These are phyloP conservation scores for Aspergillus sparsus DNA, from an alignment of 495 filamentous ascomycete genomes.

Conservation along the genomic window DNA sequence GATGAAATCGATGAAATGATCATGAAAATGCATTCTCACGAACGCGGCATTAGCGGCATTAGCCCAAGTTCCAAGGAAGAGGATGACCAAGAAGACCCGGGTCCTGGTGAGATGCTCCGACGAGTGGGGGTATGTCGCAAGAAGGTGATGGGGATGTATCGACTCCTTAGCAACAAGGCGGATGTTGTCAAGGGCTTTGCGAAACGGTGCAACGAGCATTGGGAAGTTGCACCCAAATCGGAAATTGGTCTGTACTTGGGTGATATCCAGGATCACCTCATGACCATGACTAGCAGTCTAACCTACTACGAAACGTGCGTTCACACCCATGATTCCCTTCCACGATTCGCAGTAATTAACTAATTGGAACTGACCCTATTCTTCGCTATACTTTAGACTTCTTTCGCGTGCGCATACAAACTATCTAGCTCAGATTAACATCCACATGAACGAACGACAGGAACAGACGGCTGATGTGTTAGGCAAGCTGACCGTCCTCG, in stretches of 20 bases:
- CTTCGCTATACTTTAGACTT: slow-evolving; percentile 55
- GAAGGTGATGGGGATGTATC: slow-evolving; percentile 93
- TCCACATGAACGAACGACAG: slow-evolving; percentile 95
- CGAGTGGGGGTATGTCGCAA: slow-evolving; percentile 92
- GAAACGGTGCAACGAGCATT: slow-evolving; percentile 98
- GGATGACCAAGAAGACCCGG: slow-evolving; percentile 31
- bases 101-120: slow-evolving; percentile 79
- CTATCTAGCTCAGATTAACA: slow-evolving; percentile 93
- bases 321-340: not conserved
- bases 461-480: slow-evolving; percentile 94
- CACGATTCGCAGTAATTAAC: not conserved
- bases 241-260: slow-evolving; percentile 96
- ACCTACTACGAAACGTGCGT: slow-evolving; percentile 93
- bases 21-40: slow-evolving; percentile 68
- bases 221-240: slow-evolving; percentile 90
- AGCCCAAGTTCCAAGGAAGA: slow-evolving; percentile 39
- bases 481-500: slow-evolving; percentile 91
- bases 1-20: slow-evolving; percentile 86
- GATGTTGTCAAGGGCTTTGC: slow-evolving; percentile 99
- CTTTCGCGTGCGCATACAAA: slow-evolving; percentile 91
- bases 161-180: slow-evolving; percentile 92
- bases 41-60: slow-evolving; percentile 24
- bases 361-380: slow-evolving; percentile 18
- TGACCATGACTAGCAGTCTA: slow-evolving; percentile 95
- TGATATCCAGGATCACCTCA: slow-evolving; percentile 97